A percentile compares a stretch with the other conserved stretches of the same genome.
Conservation (phyloP, 2,329 filamentous ascomycete genomes). For the Pseudocercospora crystallina region DNA sequence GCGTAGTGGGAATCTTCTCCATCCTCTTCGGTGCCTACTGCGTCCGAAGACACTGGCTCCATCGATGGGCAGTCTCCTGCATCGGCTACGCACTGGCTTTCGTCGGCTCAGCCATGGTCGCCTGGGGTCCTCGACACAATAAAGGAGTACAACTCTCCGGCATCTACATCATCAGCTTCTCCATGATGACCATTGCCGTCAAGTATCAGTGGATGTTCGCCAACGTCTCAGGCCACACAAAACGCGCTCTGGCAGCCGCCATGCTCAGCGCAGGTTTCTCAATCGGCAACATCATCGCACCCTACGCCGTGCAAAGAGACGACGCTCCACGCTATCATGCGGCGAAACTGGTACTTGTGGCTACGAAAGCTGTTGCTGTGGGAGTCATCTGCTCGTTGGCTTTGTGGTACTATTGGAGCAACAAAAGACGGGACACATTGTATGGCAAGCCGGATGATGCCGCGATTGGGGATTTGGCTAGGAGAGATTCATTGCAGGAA, state of each 20-base stretch:
- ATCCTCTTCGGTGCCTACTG: conserved; percentile 12
- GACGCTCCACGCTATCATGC: conserved; percentile 42
- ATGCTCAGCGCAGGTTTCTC: conserved; percentile 39
- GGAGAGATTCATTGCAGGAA: not conserved
- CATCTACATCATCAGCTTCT: conserved; percentile 40
- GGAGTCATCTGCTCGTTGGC: conserved; percentile 47
- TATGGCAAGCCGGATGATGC: conserved; percentile 11
- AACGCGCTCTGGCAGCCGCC: conserved; percentile 58
- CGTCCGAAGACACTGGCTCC: conserved; percentile 21
- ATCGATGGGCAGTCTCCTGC: conserved; percentile 27
- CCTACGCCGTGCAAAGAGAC: conserved; percentile 39
- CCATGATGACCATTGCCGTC: conserved; percentile 26
- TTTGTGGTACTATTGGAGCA: conserved; percentile 32
- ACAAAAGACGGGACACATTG: conserved; percentile 14
- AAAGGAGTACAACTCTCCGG: conserved; percentile 44
- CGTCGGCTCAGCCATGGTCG: conserved; percentile 29
- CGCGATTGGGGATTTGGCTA: not conserved
- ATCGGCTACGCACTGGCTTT: conserved; percentile 16
- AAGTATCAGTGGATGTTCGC: conserved; percentile 35
- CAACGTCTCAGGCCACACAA: conserved; percentile 71
- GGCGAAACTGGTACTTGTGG: conserved; percentile 44
- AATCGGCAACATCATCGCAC: conserved; percentile 44
- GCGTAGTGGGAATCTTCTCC: conserved; percentile 51
- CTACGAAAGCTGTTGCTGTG: conserved; percentile 33
- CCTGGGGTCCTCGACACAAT: conserved; percentile 38